Evolutionary conservation across 2,329 filamentous ascomycete genomes (phyloP).

Genomic region (Colletotrichum agaves): DNA sequence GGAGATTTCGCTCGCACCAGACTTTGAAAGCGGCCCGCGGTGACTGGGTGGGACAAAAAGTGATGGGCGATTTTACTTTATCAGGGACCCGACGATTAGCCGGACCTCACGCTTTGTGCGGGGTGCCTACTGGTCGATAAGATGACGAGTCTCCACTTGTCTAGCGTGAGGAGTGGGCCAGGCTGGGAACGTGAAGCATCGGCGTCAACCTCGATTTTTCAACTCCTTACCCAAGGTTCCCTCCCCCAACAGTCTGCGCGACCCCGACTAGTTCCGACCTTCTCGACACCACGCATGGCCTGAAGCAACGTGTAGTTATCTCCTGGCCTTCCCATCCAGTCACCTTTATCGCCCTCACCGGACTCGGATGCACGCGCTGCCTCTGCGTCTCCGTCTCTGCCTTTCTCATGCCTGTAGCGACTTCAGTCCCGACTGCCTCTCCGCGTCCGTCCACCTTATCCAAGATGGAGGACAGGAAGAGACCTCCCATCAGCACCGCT

Average conservation of each 20-base stretch:
- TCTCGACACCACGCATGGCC: slow-evolving; percentile 29
- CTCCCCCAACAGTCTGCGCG: slow-evolving; percentile 22
- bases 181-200: slow-evolving; percentile 44
- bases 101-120: slow-evolving; percentile 25
- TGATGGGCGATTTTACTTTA: neutral
- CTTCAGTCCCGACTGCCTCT: slow-evolving; percentile 71
- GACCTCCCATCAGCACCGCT: slow-evolving; percentile 82
- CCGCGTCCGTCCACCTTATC: slow-evolving; percentile 83
- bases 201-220: slow-evolving; percentile 53
- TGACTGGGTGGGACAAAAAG: slow-evolving; percentile 24
- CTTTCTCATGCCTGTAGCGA: slow-evolving; percentile 88
- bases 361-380: slow-evolving; percentile 31
- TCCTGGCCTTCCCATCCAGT: slow-evolving; percentile 7
- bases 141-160: slow-evolving; percentile 42
- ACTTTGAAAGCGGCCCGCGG: slow-evolving; percentile 19
- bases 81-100: slow-evolving; percentile 31
- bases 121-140: slow-evolving; percentile 45
- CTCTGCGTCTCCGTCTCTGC: slow-evolving; percentile 40
- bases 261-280: slow-evolving; percentile 27
- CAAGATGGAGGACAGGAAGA: slow-evolving; percentile 99
- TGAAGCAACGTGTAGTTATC: slow-evolving; percentile 19
- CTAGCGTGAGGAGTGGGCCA: slow-evolving; percentile 47
- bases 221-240: slow-evolving; percentile 32
- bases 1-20: slow-evolving; percentile 13
- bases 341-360: slow-evolving; percentile 14